Evolutionary conservation across 2,329 filamentous ascomycete species (phyloP), one percentile per base, ranked within the genome.

Genomic region (Exophiala phaeomuriformis): DNA sequence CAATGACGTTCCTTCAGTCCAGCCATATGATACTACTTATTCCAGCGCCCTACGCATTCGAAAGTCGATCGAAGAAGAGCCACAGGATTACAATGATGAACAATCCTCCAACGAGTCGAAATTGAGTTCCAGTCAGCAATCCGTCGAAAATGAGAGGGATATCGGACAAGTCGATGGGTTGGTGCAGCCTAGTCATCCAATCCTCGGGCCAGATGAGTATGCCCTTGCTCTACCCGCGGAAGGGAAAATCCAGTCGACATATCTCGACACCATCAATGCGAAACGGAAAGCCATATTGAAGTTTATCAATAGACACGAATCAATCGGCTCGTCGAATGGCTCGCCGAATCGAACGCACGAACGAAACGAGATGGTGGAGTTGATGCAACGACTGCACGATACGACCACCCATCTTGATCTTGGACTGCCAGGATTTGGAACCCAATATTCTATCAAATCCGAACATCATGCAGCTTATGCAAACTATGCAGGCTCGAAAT

Each of bases 401-500:
- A 69, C 72, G 12, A 63, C 68, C 2, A 71, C 69, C 2, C 73
- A 75, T 52, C 69, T 72, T 19, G 73, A 75, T 57, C 59, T 75
- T 35, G 74, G 73, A 51, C 66, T 73, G 5, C 61, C 65, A 1
- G 66, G 68, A 6, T 68, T 71, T 49, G 62, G 71, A n/a, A 67
- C 64, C 45, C 64, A 64, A 10, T 60, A 65, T 6, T 62, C 67
- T 8, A 59, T 66, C 1, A 66, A 71, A 35, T 61, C 69, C 4
- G 58, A 64, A 42, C 67, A 69, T 51, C 67, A 73, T 55, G 69
- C 72, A 4, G 63, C 68, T 3, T 75, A 72, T 69, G 72, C 71
- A 3, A 72, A 75, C 51, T 74, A 75, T 56, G 72, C 70, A 5
- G 74, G 73, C 46, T 67, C 72, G 6, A 75, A 75, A 57, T 75